A percentile compares a stretch with the other conserved stretches of the same genome.
Conservation (phyloP, 371 early-diverging fungal species). For the Mucor lusitanicus region DNA sequence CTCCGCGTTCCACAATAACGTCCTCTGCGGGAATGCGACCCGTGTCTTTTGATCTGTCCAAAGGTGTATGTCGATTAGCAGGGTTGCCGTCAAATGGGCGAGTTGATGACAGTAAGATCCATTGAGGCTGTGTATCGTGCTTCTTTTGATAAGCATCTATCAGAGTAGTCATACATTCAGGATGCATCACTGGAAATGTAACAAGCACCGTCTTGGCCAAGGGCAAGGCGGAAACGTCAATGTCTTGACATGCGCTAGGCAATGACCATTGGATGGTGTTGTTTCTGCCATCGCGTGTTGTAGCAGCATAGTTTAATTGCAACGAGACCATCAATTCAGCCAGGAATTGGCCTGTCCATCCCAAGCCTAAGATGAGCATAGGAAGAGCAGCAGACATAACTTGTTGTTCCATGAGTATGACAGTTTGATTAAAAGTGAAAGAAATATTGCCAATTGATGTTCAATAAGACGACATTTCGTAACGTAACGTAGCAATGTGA, state of each 20-base stretch:
- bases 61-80: conserved; percentile 38
- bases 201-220: conserved; percentile 41
- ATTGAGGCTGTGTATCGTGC: conserved; percentile 26
- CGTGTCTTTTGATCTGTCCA: conserved; percentile 37
- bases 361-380: conserved; percentile 45
- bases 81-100: conserved; percentile 34
- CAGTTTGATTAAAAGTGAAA: not conserved
- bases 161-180: conserved; percentile 24
- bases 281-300: conserved; percentile 49
- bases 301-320: conserved; percentile 37
- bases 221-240: conserved; percentile 33
- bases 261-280: conserved; percentile 42
- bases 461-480: not conserved
- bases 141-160: conserved; percentile 35
- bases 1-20: conserved; percentile 27
- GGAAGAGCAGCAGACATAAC: conserved; percentile 26
- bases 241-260: conserved; percentile 5
- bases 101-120: conserved; percentile 47
- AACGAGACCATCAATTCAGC: conserved; percentile 23
- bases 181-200: conserved; percentile 39
- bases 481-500: not conserved
- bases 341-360: conserved; percentile 53
- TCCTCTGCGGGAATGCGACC: conserved; percentile 41
- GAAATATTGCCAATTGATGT: conserved; percentile 7
- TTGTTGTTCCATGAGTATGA: conserved; percentile 25